Conservation (phyloP, 1,139 yeast genomes). For the Saccharomyces pastorianus region DNA sequence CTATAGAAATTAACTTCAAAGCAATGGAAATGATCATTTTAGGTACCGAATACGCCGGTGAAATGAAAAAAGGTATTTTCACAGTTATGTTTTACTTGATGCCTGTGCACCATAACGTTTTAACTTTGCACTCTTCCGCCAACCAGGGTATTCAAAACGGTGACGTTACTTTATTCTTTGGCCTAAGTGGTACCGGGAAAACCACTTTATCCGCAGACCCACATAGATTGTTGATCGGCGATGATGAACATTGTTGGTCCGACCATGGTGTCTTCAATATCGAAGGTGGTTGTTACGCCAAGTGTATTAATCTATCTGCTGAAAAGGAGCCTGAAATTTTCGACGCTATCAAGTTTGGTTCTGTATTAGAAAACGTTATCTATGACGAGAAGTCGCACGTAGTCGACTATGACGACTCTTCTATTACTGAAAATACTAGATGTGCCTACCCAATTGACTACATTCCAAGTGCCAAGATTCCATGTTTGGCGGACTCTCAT, state of each 20-base stretch:
- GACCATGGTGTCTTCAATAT: conserved; percentile 97
- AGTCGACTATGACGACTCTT: conserved; percentile 76
- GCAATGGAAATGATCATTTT: conserved; percentile 97
- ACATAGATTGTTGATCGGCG: conserved; percentile 88
- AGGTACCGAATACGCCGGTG: conserved; percentile 98
- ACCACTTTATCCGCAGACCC: conserved; percentile 97
- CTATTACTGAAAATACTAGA: conserved; percentile 94
- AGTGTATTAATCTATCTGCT: conserved; percentile 80
- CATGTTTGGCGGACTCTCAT: conserved; percentile 83
- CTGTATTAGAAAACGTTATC: conserved; percentile 88
- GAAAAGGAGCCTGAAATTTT: conserved; percentile 98
- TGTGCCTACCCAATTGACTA: conserved; percentile 97
- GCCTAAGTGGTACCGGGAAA: conserved; percentile 96
- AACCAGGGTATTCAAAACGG: conserved; percentile 70
- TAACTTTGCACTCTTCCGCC: conserved; percentile 91
- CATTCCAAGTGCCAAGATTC: conserved; percentile 93
- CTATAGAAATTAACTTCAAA: conserved; percentile 93
- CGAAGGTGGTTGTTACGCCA: conserved; percentile 99
- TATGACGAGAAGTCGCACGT: conserved; percentile 72
- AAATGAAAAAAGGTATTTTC: conserved; percentile 98
- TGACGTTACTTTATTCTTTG: conserved; percentile 85
- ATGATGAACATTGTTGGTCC: conserved; percentile 99
- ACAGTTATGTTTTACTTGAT: conserved; percentile 97
- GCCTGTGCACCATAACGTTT: conserved; percentile 89
- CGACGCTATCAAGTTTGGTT: conserved; percentile 89